Conservation (phyloP, 1,284 basidiomycete species). For the Ceratobasidium sp. region DNA sequence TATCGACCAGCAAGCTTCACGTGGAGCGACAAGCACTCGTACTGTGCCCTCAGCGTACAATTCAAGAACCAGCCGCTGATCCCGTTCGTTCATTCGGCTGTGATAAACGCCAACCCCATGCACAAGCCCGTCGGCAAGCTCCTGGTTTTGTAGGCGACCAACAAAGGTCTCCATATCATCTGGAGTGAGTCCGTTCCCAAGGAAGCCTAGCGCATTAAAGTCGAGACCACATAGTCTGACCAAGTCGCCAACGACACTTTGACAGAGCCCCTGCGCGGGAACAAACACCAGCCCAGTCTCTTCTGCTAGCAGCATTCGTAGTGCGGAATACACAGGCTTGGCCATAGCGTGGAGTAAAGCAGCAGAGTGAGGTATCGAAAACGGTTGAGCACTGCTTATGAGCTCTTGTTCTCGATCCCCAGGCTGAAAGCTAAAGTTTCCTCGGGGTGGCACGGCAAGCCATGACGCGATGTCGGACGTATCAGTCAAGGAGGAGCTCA, state of each 20-base stretch:
- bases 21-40: constrained; percentile 85
- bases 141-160: constrained; percentile 72
- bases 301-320: constrained; percentile 59
- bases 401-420: constrained; percentile 87
- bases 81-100: constrained; percentile 75
- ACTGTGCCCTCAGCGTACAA: constrained; percentile 86
- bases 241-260: constrained; percentile 83
- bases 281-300: constrained; percentile 88
- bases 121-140: constrained; percentile 80
- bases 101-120: constrained; percentile 93
- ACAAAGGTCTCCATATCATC: constrained; percentile 73
- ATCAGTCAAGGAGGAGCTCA: constrained; percentile 85
- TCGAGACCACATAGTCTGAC: constrained; percentile 89
- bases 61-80: constrained; percentile 84
- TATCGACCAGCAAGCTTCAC: constrained; percentile 88
- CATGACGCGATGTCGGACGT: constrained; percentile 84
- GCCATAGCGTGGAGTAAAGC: constrained; percentile 92
- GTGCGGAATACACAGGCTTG: constrained; percentile 84
- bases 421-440: constrained; percentile 81
- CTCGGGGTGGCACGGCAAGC: constrained; percentile 69
- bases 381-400: constrained; percentile 77
- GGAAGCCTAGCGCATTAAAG: constrained; percentile 79
- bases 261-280: constrained; percentile 86
- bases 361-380: constrained; percentile 88
- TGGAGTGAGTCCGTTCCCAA: constrained; percentile 67